Conservation (phyloP, 192 early-diverging fungal species). For the Podila epicladia region DNA sequence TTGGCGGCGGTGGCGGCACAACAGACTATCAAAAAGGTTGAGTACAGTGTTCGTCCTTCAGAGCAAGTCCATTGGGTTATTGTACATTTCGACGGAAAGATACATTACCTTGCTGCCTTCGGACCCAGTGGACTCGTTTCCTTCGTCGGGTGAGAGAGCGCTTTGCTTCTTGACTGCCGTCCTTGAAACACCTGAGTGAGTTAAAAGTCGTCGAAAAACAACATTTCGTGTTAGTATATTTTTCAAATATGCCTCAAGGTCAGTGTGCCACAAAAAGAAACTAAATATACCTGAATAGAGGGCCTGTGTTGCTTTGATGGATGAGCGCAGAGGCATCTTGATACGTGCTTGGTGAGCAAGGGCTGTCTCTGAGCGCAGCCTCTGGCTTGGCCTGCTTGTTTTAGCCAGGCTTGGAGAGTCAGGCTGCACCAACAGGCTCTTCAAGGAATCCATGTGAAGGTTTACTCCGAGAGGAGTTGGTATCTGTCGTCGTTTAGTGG, state of each 20-base stretch:
- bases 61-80: not conserved
- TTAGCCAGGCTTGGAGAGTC: constrained; percentile 19
- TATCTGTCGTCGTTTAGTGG: constrained; percentile 14
- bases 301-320: constrained; percentile 34
- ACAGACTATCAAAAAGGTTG: not conserved
- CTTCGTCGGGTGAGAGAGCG: constrained; percentile 34
- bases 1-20: not conserved
- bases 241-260: not conserved
- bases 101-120: constrained; percentile 23
- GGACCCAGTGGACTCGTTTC: constrained; percentile 44
- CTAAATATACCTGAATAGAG: constrained; percentile 21
- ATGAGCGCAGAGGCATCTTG: constrained; percentile 33
- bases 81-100: no score
- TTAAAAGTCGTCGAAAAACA: no score
- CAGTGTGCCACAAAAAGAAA: not conserved
- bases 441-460: constrained; percentile 45
- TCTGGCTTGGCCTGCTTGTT: constrained; percentile 13
- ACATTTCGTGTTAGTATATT: no score
- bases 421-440: constrained; percentile 30
- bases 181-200: constrained; percentile 14
- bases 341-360: constrained; percentile 41
- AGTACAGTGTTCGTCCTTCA: not conserved
- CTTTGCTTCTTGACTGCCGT: constrained; percentile 25
- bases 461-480: constrained; percentile 25
- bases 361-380: constrained; percentile 31